Evolutionary conservation across 2,329 filamentous ascomycete species (phyloP).

Genomic region (Exophiala phaeomuriformis): DNA sequence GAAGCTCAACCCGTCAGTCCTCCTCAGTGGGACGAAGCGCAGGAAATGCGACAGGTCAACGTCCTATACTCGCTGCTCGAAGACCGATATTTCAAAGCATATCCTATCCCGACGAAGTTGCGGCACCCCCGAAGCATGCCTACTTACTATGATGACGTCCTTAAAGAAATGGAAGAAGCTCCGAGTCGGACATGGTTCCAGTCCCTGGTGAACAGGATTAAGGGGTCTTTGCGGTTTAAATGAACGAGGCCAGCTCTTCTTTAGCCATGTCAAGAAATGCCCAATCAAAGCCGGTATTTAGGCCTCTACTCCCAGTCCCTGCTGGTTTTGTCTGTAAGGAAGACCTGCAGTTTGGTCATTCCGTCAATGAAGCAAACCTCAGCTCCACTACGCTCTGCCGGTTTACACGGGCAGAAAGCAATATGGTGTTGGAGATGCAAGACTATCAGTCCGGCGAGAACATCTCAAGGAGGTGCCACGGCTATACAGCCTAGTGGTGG

Average conservation of each 20-base stretch:
- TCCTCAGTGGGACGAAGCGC: conserved; percentile 27
- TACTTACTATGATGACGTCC: conserved; percentile 47
- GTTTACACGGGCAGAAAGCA: no score
- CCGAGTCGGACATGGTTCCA: conserved; percentile 44
- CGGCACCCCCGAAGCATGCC: conserved; percentile 47
- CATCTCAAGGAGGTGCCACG: no score
- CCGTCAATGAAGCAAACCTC: no score
- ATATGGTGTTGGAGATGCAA: no score
- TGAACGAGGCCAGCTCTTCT: conserved; percentile 1
- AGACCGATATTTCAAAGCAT: conserved; percentile 49
- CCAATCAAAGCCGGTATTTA: no score
- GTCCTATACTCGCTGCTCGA: conserved; percentile 55
- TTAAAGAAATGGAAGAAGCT: conserved; percentile 48
- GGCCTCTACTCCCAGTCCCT: no score
- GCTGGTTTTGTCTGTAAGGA: no score
- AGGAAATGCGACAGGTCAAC: conserved; percentile 46
- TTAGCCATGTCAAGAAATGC: not conserved
- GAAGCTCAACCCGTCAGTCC: conserved; percentile 19
- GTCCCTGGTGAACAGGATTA: conserved; percentile 41
- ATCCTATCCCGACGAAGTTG: conserved; percentile 41
- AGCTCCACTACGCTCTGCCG: no score
- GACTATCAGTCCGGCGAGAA: no score
- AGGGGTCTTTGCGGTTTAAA: conserved; percentile 30
- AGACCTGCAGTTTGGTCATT: no score
- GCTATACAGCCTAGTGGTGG: no score